phyloP scores from a whole-genome alignment of 768 basidiomycete species.

The Boletellus sp. region DNA sequence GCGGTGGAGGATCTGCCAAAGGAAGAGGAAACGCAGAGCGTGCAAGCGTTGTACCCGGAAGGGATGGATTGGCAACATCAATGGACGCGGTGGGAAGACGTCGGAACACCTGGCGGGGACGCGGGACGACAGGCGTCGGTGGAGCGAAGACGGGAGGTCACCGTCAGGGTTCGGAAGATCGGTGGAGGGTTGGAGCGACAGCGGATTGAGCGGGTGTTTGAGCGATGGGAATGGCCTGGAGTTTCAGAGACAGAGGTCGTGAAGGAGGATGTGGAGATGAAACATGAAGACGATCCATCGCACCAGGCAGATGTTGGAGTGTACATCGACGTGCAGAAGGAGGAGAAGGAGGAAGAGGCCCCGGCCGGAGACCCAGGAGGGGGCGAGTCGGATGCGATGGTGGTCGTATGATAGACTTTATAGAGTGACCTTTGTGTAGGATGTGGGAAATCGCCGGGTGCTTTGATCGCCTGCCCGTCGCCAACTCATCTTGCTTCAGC shows the following conservation, averaged over 20 bases:
- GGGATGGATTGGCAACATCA: conserved; percentile 42
- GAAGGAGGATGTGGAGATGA: conserved; percentile 31
- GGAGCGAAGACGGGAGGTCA: conserved; percentile 43
- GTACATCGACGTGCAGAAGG: conserved; percentile 2
- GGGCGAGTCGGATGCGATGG: conserved; percentile 14
- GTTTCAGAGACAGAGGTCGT: conserved; percentile 4
- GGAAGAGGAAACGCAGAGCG: conserved; percentile 38
- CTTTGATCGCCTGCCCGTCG: no score
- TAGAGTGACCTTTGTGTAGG: background rate
- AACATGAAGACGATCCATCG: conserved; percentile 16
- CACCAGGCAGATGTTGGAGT: conserved; percentile 5
- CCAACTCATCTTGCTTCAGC: background rate
- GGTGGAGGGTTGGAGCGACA: conserved; percentile 63
- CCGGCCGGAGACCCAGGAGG: background rate
- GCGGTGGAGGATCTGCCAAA: conserved; percentile 39
- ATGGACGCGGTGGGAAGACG: conserved; percentile 39
- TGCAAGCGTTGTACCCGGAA: conserved; percentile 39
- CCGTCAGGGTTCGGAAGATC: conserved; percentile 57
- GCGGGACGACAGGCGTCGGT: conserved; percentile 37
- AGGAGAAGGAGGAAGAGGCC: conserved; percentile 4
- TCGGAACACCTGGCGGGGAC: conserved; percentile 27
- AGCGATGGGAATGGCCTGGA: conserved; percentile 60
- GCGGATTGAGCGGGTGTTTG: conserved; percentile 61
- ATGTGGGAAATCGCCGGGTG: background rate
- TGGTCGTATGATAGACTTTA: conserved; percentile 10